Base-by-base conservation (phyloP, 1,284 basidiomycete genomes). In the Lentinula novae-zelandiae region DNA sequence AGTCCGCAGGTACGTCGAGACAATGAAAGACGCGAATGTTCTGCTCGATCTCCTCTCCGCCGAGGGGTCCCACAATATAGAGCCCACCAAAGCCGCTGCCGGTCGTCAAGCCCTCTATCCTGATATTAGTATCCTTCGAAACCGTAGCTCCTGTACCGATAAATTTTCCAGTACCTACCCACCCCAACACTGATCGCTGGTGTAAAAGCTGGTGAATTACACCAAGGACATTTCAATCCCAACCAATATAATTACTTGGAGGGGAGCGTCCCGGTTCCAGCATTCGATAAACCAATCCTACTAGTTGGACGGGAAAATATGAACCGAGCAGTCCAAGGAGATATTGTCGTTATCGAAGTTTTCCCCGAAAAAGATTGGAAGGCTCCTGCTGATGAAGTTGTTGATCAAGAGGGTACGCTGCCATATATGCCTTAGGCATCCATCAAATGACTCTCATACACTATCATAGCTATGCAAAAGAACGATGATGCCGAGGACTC, bases 171-270 rank as follows among this genome's bases (percentile, higher is more conserved):
- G 90, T 96, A 99, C 72, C 79, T 98, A 9, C 82, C 94, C 0
- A 80, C 84, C 34, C 81, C 88, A 1, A 86, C 84, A 0, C 75
- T 98, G 17, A 74, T 86, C 33, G 93, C 95, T 6, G 96, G 95
- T 1, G 80, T 98, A 58, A 96, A 95, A 72, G 84, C 86, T 8
- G 93, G 93, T 0, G 80, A 90, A 55, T 83, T 96, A 9, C 83
- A 95, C 67, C 92, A 96, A 74, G 97, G 97, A 0, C 89, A 95
- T 71, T 99, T 98, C 78, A 96, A 93, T 69, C 93, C 96, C 4
- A 98, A 93, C 68, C 87, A 90, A 63, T 99, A 94, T 79, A 99
- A 99, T 73, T 99, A 96, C 70, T 81, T 98, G 6, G 95, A 98
- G 81, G 96, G 94, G 1, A 92, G 82, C 51, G 95, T 98, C 15